phyloP scores from a whole-genome alignment of 2,329 filamentous ascomycete species.

The Pseudocercospora vitis region DNA sequence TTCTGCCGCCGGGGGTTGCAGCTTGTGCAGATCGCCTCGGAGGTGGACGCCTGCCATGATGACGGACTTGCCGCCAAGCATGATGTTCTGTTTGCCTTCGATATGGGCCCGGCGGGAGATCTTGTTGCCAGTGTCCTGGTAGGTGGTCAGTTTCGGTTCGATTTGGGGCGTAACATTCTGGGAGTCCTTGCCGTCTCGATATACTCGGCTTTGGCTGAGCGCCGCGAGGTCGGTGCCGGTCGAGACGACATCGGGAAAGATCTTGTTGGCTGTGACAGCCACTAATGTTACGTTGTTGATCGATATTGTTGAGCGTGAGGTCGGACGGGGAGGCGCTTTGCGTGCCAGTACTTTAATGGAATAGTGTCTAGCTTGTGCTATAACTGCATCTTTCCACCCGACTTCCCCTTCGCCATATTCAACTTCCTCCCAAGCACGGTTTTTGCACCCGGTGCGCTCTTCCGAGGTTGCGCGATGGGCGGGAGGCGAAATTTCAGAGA shows the following conservation, averaged over 20 bases:
- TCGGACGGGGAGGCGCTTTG: too few relatives aligned
- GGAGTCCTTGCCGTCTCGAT: slow-evolving; percentile 78
- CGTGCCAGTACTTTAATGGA: too few relatives aligned
- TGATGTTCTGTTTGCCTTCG: slow-evolving; percentile 95
- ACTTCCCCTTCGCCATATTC: too few relatives aligned
- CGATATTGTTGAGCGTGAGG: too few relatives aligned
- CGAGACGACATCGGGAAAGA: slow-evolving; percentile 38
- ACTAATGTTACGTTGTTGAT: too few relatives aligned
- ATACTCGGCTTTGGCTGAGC: slow-evolving; percentile 83
- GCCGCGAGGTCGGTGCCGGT: slow-evolving; percentile 44
- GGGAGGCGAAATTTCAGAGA: too few relatives aligned
- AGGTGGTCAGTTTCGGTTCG: slow-evolving; percentile 8
- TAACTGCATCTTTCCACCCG: too few relatives aligned
- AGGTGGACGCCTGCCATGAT: slow-evolving; percentile 95
- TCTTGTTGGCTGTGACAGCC: background rate
- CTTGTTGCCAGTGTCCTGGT: slow-evolving; percentile 94
- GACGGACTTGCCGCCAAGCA: slow-evolving; percentile 88
- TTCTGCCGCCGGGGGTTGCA: slow-evolving; percentile 31
- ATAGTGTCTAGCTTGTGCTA: too few relatives aligned
- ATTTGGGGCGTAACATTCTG: background rate
- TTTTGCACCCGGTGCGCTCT: too few relatives aligned
- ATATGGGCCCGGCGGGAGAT: slow-evolving; percentile 89
- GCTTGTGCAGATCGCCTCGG: slow-evolving; percentile 75
- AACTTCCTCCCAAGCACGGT: too few relatives aligned
- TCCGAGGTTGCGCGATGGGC: too few relatives aligned